A percentile compares a stretch with the other conserved stretches of the same genome.
These are phyloP conservation scores for Tricladium varicosporioides DNA, from an alignment of 2,329 filamentous ascomycete genomes.

Conservation along the genomic window DNA sequence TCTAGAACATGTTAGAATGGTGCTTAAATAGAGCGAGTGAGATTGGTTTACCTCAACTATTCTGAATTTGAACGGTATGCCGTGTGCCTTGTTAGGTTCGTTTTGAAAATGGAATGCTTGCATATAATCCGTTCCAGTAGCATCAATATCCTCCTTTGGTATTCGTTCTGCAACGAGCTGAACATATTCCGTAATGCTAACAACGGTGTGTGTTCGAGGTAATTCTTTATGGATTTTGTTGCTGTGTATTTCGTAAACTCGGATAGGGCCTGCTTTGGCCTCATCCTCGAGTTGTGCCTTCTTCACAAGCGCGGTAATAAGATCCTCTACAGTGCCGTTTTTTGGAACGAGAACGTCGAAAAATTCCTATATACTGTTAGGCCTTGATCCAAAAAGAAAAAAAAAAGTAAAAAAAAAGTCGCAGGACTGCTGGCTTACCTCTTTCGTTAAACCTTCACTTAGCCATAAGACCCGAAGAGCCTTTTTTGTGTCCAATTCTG, in stretches of 20 bases:
- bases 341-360: conserved; percentile 86
- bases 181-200: conserved; percentile 82
- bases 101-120: conserved; percentile 90
- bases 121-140: conserved; percentile 59
- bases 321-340: conserved; percentile 75
- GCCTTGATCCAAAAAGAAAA: too few species aligned
- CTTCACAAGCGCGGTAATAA: conserved; percentile 73
- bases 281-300: conserved; percentile 80
- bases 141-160: conserved; percentile 68
- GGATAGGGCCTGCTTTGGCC: conserved; percentile 63
- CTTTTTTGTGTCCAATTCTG: conserved; percentile 92
- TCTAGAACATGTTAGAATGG: conserved; percentile 43
- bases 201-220: conserved; percentile 66
- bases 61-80: conserved; percentile 87
- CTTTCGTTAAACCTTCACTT: conserved; percentile 87
- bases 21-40: background rate
- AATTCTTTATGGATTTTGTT: conserved; percentile 84
- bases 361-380: conserved; percentile 53
- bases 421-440: conserved; percentile 52
- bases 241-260: conserved; percentile 79
- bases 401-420: too few species aligned
- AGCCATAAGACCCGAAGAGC: conserved; percentile 79
- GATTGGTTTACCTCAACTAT: conserved; percentile 66
- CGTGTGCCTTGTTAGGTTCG: conserved; percentile 79
- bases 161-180: conserved; percentile 78